Percentiles rank a stretch among this genome's conserved stretches.
Conservation (phyloP, 495 filamentous ascomycete genomes). For the Penicillium malachiteum region DNA sequence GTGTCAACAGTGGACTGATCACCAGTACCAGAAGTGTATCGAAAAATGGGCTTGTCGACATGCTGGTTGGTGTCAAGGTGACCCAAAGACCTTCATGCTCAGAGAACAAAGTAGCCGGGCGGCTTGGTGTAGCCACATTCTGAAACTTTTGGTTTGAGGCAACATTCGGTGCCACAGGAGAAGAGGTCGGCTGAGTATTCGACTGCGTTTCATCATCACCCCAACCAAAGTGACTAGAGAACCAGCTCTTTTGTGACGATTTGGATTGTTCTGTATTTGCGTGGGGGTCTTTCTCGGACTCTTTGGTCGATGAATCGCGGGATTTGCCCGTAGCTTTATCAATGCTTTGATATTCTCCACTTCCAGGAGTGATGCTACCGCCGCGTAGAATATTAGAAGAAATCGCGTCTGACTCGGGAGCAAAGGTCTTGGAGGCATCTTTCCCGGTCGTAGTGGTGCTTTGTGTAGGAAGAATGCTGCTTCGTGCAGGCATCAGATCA, state of each 20-base stretch:
- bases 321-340: conserved; percentile 28
- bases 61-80: conserved; percentile 84
- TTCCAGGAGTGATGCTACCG: conserved; percentile 73
- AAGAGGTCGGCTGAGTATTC: conserved; percentile 12
- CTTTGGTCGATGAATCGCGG: conserved; percentile 16
- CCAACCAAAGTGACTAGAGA: conserved; percentile 40
- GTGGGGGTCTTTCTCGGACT: conserved; percentile 6
- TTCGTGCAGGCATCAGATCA: conserved; percentile 59
- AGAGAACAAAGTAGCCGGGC: conserved; percentile 24
- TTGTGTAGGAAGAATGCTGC: conserved; percentile 26
- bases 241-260: conserved; percentile 31
- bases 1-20: conserved; percentile 84
- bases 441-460: conserved; percentile 24
- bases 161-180: conserved; percentile 2
- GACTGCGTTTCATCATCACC: conserved; percentile 16
- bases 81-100: conserved; percentile 90
- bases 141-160: conserved; percentile 14
- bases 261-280: neutral
- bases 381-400: conserved; percentile 52
- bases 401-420: conserved; percentile 27
- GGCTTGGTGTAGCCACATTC: conserved; percentile 8
- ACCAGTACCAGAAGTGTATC: conserved; percentile 93
- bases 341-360: conserved; percentile 64
- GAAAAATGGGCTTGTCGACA: conserved; percentile 91
- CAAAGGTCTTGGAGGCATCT: conserved; percentile 24